These are phyloP conservation scores for Hapsidospora chrysogenum DNA, from an alignment of 495 filamentous ascomycete species.

Conservation along the genomic window DNA sequence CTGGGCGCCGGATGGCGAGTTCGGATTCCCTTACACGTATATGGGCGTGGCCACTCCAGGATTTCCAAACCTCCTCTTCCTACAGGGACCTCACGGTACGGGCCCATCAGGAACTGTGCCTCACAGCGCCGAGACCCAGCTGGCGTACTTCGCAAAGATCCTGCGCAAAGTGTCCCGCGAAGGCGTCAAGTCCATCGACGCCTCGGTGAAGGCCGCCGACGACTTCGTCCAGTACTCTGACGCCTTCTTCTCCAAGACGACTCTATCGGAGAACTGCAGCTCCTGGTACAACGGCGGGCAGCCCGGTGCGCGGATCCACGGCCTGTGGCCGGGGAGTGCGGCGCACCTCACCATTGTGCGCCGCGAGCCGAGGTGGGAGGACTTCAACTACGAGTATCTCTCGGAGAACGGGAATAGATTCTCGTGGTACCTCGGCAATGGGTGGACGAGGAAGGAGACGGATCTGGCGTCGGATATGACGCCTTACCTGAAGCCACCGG, in stretches of 20 bases:
- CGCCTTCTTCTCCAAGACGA: conserved; percentile 42
- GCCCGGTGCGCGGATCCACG: conserved; percentile 40
- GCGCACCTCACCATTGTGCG: conserved; percentile 37
- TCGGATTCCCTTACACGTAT: conserved; percentile 48
- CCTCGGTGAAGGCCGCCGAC: conserved; percentile 35
- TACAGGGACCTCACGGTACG: conserved; percentile 38
- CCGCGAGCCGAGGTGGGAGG: conserved; percentile 51
- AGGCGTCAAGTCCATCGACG: conserved; percentile 41
- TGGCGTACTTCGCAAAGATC: conserved; percentile 44
- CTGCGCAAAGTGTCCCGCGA: conserved; percentile 46
- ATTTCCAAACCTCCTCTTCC: conserved; percentile 49
- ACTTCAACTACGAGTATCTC: conserved; percentile 49
- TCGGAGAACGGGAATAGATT: conserved; percentile 22
- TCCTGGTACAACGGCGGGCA: conserved; percentile 53
- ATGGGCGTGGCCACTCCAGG: conserved; percentile 42
- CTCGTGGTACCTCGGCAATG: conserved; percentile 27
- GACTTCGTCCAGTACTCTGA: conserved; percentile 47
- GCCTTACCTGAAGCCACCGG: conserved; percentile 19
- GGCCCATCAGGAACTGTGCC: conserved; percentile 36
- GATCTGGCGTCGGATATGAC: conserved; percentile 21
- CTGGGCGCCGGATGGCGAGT: conserved; percentile 29
- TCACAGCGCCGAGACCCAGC: conserved; percentile 34
- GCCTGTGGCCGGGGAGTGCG: conserved; percentile 50
- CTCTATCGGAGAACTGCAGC: conserved; percentile 45
- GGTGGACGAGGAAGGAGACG: conserved; percentile 21